Evolutionary conservation across 257 asterid genomes (phyloP).

Genomic region (Petunia secreta): DNA sequence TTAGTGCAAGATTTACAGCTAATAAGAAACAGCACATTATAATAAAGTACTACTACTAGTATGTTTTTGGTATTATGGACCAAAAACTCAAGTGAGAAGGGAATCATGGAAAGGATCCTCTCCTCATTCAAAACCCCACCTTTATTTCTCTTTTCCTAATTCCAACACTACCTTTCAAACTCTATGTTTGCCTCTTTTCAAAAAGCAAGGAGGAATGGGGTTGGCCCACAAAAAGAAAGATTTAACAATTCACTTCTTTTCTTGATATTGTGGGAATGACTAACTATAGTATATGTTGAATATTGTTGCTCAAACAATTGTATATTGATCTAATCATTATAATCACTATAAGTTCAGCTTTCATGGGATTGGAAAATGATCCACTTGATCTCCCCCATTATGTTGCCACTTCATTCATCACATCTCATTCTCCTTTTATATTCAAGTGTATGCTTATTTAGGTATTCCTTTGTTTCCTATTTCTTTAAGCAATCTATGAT

Average conservation of each 20-base stretch:
- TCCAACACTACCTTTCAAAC: slow-evolving; percentile 67
- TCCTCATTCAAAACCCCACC: slow-evolving; percentile 34
- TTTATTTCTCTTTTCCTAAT: slow-evolving; percentile 57
- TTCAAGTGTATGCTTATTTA: neutral
- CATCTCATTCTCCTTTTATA: neutral
- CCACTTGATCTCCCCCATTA: slow-evolving; percentile 39
- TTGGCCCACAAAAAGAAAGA: slow-evolving; percentile 42
- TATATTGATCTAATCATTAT: slow-evolving; percentile 61
- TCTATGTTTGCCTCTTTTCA: slow-evolving; percentile 44
- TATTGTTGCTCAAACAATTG: slow-evolving; percentile 13
- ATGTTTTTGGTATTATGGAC: slow-evolving; percentile 28
- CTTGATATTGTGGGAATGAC: slow-evolving; percentile 35
- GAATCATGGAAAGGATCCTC: slow-evolving; percentile 49
- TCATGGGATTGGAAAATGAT: slow-evolving; percentile 63
- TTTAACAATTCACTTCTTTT: slow-evolving; percentile 25
- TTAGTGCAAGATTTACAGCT: slow-evolving; percentile 27
- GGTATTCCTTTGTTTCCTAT: neutral
- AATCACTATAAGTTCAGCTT: slow-evolving; percentile 54
- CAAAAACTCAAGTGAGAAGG: slow-evolving; percentile 50
- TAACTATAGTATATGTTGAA: slow-evolving; percentile 23
- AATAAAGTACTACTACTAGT: neutral
- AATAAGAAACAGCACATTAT: slow-evolving; percentile 4
- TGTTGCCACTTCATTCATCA: slow-evolving; percentile 26
- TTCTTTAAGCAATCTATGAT: neutral
- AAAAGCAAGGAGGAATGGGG: slow-evolving; percentile 45